These are phyloP conservation scores for Clonostachys rhizophaga DNA, from an alignment of 2,329 filamentous ascomycete genomes.

Conservation along the genomic window DNA sequence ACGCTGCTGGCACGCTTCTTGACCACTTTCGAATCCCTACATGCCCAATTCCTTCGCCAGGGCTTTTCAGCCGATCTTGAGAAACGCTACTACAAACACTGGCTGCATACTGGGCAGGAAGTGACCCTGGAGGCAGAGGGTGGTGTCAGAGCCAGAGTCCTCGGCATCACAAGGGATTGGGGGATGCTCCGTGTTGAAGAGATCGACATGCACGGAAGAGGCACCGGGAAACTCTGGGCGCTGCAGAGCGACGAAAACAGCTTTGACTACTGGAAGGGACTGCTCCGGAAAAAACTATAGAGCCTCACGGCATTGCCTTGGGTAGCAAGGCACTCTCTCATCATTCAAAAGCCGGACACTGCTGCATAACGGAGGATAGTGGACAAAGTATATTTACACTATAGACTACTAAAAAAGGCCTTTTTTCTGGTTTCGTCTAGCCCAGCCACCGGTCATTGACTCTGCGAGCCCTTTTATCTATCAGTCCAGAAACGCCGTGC, in stretches of 20 bases:
- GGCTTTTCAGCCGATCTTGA: constrained; percentile 76
- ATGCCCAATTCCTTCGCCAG: constrained; percentile 65
- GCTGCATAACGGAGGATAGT: not conserved
- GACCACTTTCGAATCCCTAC: constrained; percentile 71
- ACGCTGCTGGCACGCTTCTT: constrained; percentile 78
- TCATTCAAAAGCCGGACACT: not conserved
- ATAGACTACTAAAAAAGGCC: not conserved
- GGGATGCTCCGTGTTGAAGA: constrained; percentile 84
- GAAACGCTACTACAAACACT: constrained; percentile 71
- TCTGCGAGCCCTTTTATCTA: not conserved
- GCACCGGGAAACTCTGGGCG: constrained; percentile 74
- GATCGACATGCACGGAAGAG: constrained; percentile 64
- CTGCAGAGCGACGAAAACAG: constrained; percentile 97
- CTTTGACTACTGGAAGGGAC: constrained; percentile 92
- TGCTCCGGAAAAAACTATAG: constrained; percentile 69
- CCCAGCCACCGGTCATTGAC: too few species aligned
- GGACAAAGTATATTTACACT: not conserved
- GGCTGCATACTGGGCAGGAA: constrained; percentile 75
- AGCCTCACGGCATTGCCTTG: constrained; percentile 23
- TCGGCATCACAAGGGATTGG: constrained; percentile 90
- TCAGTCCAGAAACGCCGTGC: constrained; percentile 38
- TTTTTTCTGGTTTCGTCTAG: not conserved
- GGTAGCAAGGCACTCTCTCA: not conserved
- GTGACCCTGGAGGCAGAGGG: constrained; percentile 77
- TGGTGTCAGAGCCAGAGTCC: constrained; percentile 68